These are phyloP conservation scores for Aeschynomene evenia DNA, from an alignment of 306 rosid species.

Conservation along the genomic window DNA sequence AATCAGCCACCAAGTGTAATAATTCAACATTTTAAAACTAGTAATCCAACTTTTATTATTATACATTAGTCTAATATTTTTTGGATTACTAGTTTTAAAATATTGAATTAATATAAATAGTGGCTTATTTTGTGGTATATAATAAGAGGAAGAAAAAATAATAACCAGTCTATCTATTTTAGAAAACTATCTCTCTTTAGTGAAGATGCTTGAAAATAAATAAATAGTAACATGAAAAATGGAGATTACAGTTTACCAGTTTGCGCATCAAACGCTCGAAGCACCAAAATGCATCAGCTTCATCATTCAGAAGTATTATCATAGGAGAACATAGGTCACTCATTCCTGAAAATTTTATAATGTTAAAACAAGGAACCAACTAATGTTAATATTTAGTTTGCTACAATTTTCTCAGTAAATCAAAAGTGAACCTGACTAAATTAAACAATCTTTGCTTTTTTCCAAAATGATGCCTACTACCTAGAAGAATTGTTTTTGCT, in stretches of 20 bases:
- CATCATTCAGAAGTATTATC: constrained; percentile 90
- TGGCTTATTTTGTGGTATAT: no score
- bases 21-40: no score
- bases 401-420: not conserved
- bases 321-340: constrained; percentile 97
- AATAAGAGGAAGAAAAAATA: no score
- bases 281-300: constrained; percentile 97
- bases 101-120: no score
- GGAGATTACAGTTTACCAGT: constrained; percentile 52
- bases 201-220: not conserved
- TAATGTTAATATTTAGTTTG: not conserved
- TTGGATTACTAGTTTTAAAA: no score
- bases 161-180: not conserved
- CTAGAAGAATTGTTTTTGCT: not conserved
- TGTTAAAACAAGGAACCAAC: constrained; percentile 20
- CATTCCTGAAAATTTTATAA: constrained; percentile 65
- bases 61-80: no score
- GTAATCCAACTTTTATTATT: no score
- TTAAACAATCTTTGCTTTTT: not conserved
- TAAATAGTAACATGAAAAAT: not conserved
- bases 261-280: constrained; percentile 94
- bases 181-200: constrained; percentile 1
- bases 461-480: not conserved
- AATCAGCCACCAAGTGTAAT: no score
- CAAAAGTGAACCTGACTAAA: not conserved